Percentiles rank a stretch among this genome's conserved stretches.
Evolutionary conservation across 768 basidiomycete species (phyloP).

Genomic region (Psilocybe azurescens): DNA sequence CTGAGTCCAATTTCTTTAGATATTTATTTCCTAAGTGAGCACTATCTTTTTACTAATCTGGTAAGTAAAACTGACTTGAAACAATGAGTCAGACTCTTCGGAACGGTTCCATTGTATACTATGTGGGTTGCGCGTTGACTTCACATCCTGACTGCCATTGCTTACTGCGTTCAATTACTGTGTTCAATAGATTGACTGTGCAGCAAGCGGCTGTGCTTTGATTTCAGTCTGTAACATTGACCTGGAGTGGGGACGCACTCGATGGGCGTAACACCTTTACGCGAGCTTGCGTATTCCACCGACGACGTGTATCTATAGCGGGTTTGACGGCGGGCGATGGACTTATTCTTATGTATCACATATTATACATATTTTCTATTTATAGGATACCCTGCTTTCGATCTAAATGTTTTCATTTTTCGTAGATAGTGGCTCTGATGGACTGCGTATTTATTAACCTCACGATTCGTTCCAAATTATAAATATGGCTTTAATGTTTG

Average conservation of each 20-base stretch:
- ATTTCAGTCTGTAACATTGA: constrained; percentile 1
- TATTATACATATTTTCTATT: background rate
- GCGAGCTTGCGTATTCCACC: background rate
- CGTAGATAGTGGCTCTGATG: constrained; percentile 4
- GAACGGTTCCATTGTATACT: background rate
- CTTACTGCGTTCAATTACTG: background rate
- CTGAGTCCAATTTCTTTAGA: background rate
- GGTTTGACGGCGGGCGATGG: constrained; percentile 4
- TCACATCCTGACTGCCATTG: background rate
- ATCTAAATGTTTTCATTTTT: background rate
- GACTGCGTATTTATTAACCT: too few relatives aligned
- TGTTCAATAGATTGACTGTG: constrained; percentile 5
- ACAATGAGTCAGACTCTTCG: background rate
- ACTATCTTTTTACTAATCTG: background rate
- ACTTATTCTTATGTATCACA: background rate
- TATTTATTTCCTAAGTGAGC: background rate
- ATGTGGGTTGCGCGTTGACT: background rate
- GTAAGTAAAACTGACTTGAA: background rate
- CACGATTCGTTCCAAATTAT: too few relatives aligned
- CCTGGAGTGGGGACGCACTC: constrained; percentile 1
- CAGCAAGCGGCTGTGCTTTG: background rate
- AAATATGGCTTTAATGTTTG: too few relatives aligned
- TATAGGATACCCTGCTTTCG: background rate
- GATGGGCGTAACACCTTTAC: background rate
- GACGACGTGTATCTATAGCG: constrained; percentile 3